phyloP scores from a whole-genome alignment of 306 rosid species.

The Sphenostylis stenocarpa region DNA sequence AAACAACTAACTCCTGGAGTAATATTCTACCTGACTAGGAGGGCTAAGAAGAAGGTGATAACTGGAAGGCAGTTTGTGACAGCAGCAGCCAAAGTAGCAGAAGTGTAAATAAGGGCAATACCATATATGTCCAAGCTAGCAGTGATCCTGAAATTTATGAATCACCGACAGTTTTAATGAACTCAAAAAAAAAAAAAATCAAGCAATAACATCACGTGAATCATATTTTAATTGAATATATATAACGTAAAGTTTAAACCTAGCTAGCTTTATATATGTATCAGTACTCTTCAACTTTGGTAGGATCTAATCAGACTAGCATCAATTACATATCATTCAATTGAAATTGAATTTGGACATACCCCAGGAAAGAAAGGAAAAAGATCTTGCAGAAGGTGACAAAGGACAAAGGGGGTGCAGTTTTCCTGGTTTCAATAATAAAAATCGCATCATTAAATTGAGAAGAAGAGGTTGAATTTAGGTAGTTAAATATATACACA shows the following conservation, averaged over 20 bases:
- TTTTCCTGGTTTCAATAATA: constrained; percentile 43
- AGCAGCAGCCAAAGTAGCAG: constrained; percentile 83
- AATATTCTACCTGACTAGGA: constrained; percentile 53
- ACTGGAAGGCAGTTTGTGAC: constrained; percentile 76
- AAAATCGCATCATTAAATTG: neutral
- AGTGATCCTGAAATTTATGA: constrained; percentile 52
- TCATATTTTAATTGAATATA: neutral
- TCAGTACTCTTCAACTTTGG: neutral
- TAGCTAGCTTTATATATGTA: neutral
- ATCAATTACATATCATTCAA: neutral
- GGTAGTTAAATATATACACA: neutral
- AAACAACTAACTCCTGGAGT: neutral
- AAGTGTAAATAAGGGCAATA: constrained; percentile 59
- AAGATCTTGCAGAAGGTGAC: constrained; percentile 69
- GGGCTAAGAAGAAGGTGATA: constrained; percentile 79
- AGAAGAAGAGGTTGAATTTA: neutral
- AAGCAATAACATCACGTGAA: neutral
- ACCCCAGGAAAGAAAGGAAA: constrained; percentile 74
- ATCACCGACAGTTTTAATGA: neutral
- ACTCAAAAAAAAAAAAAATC: neutral
- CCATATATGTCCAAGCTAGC: constrained; percentile 60
- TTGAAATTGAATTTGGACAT: constrained; percentile 8
- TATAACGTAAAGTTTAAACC: neutral
- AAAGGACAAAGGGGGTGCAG: constrained; percentile 60
- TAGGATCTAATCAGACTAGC: neutral